Conservation (phyloP, 805 yeast genomes). For the Starmerella floricola region DNA sequence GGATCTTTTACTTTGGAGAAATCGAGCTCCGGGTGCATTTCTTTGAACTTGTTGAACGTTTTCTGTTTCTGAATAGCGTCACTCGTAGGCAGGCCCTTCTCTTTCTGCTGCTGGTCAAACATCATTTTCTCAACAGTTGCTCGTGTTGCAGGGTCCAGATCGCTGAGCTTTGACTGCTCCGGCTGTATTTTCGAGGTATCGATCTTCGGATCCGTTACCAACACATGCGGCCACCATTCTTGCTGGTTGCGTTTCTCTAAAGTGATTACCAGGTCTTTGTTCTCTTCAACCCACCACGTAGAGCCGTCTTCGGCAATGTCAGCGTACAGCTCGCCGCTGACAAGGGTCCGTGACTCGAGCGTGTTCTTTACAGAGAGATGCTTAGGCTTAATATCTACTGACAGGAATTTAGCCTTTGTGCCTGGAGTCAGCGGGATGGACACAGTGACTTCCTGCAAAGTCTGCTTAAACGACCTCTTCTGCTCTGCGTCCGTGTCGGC, state of each 20-base stretch:
- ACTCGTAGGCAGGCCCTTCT: slow-evolving; percentile 30
- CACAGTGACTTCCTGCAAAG: slow-evolving; percentile 34
- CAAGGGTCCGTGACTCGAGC: slow-evolving; percentile 16
- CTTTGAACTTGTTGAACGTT: slow-evolving; percentile 31
- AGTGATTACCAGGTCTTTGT: slow-evolving; percentile 28
- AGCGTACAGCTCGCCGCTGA: slow-evolving; percentile 31
- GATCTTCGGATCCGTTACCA: slow-evolving; percentile 33
- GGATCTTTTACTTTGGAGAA: slow-evolving; percentile 28
- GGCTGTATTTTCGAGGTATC: slow-evolving; percentile 34
- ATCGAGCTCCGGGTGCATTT: slow-evolving; percentile 36
- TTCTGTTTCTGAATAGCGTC: slow-evolving; percentile 30
- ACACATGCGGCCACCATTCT: slow-evolving; percentile 41
- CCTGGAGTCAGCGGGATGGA: slow-evolving; percentile 26
- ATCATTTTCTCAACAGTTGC: slow-evolving; percentile 38
- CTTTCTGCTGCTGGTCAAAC: slow-evolving; percentile 36
- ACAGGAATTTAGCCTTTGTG: slow-evolving; percentile 30
- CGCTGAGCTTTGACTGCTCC: slow-evolving; percentile 32
- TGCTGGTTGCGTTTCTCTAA: slow-evolving; percentile 30
- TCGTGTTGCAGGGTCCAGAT: slow-evolving; percentile 34
- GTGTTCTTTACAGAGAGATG: slow-evolving; percentile 24
- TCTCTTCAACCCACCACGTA: slow-evolving; percentile 36
- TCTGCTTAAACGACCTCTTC: slow-evolving; percentile 31
- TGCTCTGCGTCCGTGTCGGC: background rate
- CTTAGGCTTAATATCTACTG: slow-evolving; percentile 24
- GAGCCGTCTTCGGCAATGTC: slow-evolving; percentile 28